Conservation (phyloP, 805 yeast genomes). For the Cyberlindnera mycetangii region DNA sequence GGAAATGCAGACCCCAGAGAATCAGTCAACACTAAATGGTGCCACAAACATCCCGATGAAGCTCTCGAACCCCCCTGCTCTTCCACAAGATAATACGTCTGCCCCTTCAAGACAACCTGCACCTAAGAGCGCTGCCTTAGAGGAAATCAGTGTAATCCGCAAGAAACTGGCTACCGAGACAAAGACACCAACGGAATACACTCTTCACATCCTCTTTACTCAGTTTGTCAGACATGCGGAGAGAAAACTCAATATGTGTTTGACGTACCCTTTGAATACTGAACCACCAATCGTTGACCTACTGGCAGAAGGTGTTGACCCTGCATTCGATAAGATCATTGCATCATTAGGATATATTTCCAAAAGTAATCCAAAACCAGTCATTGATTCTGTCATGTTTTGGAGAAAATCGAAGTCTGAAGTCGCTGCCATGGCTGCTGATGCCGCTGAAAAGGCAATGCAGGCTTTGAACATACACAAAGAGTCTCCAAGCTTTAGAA, state of each 20-base stretch:
- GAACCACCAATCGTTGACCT: slow-evolving; percentile 81
- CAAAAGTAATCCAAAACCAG: slow-evolving; percentile 86
- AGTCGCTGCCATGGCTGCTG: slow-evolving; percentile 63
- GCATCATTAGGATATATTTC: slow-evolving; percentile 89
- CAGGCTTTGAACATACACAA: slow-evolving; percentile 32
- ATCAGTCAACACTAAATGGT: background rate
- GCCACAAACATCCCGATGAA: background rate
- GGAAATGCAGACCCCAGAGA: background rate
- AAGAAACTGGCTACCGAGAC: slow-evolving; percentile 48
- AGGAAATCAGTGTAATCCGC: slow-evolving; percentile 30
- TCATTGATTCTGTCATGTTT: slow-evolving; percentile 95
- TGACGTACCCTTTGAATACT: slow-evolving; percentile 56
- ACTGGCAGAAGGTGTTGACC: slow-evolving; percentile 82
- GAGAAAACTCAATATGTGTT: slow-evolving; percentile 71
- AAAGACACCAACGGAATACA: slow-evolving; percentile 82
- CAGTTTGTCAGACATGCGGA: slow-evolving; percentile 95
- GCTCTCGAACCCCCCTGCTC: background rate
- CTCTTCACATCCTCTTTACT: slow-evolving; percentile 89
- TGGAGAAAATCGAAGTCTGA: slow-evolving; percentile 96
- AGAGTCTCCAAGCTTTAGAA: slow-evolving; percentile 22
- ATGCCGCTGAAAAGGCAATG: slow-evolving; percentile 44
- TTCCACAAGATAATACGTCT: background rate
- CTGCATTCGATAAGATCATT: slow-evolving; percentile 80
- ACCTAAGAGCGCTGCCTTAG: slow-evolving; percentile 20
- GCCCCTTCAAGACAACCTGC: slow-evolving; percentile 13